phyloP scores from a whole-genome alignment of 768 basidiomycete species.

The Rhodotorula babjevae region DNA sequence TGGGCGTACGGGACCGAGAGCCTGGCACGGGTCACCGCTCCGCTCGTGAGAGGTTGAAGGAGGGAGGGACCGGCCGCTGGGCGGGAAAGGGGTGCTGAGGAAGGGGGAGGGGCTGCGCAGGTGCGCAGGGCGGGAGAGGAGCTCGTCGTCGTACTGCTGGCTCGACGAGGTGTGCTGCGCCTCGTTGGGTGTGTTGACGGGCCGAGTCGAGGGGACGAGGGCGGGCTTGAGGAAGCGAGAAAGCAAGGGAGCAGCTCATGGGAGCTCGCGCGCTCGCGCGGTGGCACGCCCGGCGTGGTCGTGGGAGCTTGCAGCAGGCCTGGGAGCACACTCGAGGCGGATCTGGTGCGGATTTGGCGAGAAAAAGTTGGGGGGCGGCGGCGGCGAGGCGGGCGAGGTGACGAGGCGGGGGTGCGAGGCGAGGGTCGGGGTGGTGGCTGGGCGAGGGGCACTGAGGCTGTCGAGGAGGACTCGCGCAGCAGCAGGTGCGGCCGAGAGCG shows the following conservation, averaged over 20 bases:
- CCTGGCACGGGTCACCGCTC: conserved; percentile 1
- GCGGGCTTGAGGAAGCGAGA: not conserved
- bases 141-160: no score
- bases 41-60: not conserved
- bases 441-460: not conserved
- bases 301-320: no score
- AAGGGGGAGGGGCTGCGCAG: not conserved
- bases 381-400: not conserved
- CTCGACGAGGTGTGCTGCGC: no score
- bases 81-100: not conserved
- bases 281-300: no score
- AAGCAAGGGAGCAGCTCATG: not conserved
- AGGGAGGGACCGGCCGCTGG: conserved; percentile 1
- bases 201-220: no score
- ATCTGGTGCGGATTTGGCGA: no score
- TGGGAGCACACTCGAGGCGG: not conserved
- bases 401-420: not conserved
- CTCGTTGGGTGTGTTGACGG: no score
- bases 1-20: not conserved
- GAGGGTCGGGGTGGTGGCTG: not conserved
- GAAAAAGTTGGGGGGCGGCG: not conserved
- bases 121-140: no score
- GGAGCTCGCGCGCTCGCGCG: no score
- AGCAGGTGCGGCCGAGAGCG: not conserved
- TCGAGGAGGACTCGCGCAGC: no score